These are phyloP conservation scores for Fusarium caatingaense DNA, from an alignment of 2,329 filamentous ascomycete species.

Conservation along the genomic window DNA sequence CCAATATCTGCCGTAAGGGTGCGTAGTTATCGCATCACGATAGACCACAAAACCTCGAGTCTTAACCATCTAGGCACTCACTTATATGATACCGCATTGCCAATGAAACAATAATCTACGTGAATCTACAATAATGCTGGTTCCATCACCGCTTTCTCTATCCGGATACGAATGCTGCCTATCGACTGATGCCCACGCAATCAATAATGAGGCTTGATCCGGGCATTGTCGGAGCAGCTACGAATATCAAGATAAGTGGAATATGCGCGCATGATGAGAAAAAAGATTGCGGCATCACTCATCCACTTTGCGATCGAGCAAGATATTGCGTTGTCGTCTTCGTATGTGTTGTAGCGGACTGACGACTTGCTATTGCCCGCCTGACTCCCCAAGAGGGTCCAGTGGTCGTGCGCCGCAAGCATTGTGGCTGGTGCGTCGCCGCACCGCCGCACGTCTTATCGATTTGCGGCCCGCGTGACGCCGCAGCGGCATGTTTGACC, in stretches of 20 bases:
- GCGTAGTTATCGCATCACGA: too few species aligned
- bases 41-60: too few species aligned
- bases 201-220: neutral
- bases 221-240: neutral
- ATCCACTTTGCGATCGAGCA: neutral
- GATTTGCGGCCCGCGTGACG: slow-evolving; percentile 20
- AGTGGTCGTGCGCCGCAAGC: too few species aligned
- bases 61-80: too few species aligned
- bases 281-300: neutral
- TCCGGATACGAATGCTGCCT: neutral
- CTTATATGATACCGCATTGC: too few species aligned
- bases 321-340: neutral
- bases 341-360: neutral
- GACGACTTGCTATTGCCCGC: neutral
- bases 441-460: neutral
- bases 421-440: slow-evolving; percentile 4
- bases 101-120: neutral
- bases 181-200: neutral
- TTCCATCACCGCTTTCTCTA: neutral
- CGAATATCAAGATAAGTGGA: neutral
- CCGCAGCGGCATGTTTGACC: slow-evolving; percentile 15
- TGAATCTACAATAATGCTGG: fast-evolving
- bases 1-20: too few species aligned
- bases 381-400: too few species aligned
- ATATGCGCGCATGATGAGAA: neutral